Conservation (phyloP, 345 rosid species). For the Eutrema japonicum region DNA sequence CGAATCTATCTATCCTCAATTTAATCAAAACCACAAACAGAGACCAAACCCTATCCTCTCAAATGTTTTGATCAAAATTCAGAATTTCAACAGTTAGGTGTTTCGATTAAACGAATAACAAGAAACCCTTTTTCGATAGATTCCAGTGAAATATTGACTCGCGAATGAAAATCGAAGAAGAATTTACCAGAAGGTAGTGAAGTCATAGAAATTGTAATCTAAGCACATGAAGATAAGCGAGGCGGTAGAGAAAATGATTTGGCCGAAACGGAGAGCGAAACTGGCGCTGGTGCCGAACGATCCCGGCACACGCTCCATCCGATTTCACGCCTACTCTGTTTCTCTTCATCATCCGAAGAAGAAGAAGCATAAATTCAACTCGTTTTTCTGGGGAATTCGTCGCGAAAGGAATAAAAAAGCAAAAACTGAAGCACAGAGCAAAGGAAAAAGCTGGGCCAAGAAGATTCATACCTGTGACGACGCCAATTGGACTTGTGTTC, state of each 20-base stretch:
- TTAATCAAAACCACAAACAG: slow-evolving; percentile 14
- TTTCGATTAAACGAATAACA: background rate
- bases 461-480: slow-evolving; percentile 38
- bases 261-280: slow-evolving; percentile 73
- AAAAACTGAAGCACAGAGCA: background rate
- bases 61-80: background rate
- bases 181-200: slow-evolving; percentile 63
- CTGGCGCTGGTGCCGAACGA: slow-evolving; percentile 70
- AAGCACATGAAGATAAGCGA: slow-evolving; percentile 67
- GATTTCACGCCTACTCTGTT: slow-evolving; percentile 1
- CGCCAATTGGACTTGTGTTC: slow-evolving; percentile 35
- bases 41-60: slow-evolving; percentile 20
- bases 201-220: slow-evolving; percentile 54
- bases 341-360: slow-evolving; percentile 31
- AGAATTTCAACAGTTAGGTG: background rate
- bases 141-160: background rate
- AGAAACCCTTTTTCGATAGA: slow-evolving; percentile 1
- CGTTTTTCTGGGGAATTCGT: slow-evolving; percentile 11
- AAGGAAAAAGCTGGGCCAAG: background rate
- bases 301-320: slow-evolving; percentile 45
- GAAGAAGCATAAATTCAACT: slow-evolving; percentile 22
- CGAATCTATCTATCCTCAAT: background rate
- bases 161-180: background rate
- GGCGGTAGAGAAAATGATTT: slow-evolving; percentile 55
- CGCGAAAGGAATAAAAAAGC: background rate